Conservation (phyloP, 2,329 filamentous ascomycete species). For the Geosmithia morbida region DNA sequence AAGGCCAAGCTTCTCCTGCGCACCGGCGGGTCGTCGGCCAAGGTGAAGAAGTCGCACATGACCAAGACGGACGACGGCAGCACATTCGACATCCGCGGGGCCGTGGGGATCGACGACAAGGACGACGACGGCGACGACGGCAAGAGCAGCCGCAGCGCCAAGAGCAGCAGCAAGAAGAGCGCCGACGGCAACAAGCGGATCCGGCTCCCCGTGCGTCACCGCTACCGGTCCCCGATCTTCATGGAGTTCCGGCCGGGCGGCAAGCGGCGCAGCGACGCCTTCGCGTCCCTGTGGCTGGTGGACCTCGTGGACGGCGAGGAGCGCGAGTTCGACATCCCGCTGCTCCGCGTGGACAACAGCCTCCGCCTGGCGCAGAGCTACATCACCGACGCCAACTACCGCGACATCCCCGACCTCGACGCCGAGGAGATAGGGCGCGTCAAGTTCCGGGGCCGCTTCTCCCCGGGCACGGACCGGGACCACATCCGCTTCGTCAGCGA, state of each 20-base stretch:
- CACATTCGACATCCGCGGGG: conserved; percentile 31
- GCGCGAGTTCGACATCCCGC: conserved; percentile 67
- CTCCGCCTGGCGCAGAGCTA: conserved; percentile 80
- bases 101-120: conserved; percentile 14
- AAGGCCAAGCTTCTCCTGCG: conserved; percentile 67
- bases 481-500: conserved; percentile 74
- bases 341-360: conserved; percentile 71
- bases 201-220: conserved; percentile 74
- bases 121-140: not conserved
- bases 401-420: conserved; percentile 56
- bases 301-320: conserved; percentile 72
- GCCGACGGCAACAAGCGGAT: conserved; percentile 22
- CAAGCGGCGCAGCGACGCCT: conserved; percentile 58
- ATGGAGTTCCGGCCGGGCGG: conserved; percentile 66
- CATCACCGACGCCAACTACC: conserved; percentile 66
- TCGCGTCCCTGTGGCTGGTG: conserved; percentile 74
- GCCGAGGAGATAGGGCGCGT: conserved; percentile 71
- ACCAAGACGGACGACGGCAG: conserved; percentile 40
- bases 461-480: conserved; percentile 76
- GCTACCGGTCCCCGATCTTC: conserved; percentile 79
- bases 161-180: too few species aligned
- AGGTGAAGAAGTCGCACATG: conserved; percentile 49
- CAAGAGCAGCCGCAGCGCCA: not conserved
- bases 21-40: conserved; percentile 71
- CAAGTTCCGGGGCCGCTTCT: conserved; percentile 69